Conservation (phyloP, 805 yeast species). For the Wickerhamomyces sydowiorum region DNA sequence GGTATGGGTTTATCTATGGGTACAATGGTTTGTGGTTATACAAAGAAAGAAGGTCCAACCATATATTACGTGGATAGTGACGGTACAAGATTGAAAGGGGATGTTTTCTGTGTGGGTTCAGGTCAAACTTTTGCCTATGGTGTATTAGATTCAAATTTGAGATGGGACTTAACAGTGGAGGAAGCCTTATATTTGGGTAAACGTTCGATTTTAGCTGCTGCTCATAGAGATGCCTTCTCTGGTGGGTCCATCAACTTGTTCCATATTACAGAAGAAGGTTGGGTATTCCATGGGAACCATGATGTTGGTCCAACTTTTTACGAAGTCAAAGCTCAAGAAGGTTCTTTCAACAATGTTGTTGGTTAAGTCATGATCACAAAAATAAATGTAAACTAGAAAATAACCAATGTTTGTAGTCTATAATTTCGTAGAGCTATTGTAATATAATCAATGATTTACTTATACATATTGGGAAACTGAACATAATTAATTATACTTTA, state of each 20-base stretch:
- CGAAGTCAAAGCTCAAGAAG: constrained; percentile 79
- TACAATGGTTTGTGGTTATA: constrained; percentile 97
- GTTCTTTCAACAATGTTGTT: constrained; percentile 77
- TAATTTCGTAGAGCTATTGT: background rate
- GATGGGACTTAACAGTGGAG: constrained; percentile 88
- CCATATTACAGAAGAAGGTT: constrained; percentile 90
- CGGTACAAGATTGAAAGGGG: constrained; percentile 93
- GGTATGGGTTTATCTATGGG: constrained; percentile 99
- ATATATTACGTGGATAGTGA: constrained; percentile 96
- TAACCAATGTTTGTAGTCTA: background rate
- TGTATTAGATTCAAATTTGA: constrained; percentile 87
- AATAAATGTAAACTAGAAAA: constrained; percentile 1
- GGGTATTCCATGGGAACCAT: constrained; percentile 94
- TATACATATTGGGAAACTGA: too few relatives aligned
- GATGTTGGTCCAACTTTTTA: constrained; percentile 83
- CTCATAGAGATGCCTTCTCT: constrained; percentile 96
- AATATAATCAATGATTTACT: too few relatives aligned
- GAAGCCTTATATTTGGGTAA: constrained; percentile 94
- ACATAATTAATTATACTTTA: too few relatives aligned
- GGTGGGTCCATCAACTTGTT: constrained; percentile 95
- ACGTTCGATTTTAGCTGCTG: constrained; percentile 93
- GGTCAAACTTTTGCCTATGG: constrained; percentile 99
- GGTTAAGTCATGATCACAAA: background rate
- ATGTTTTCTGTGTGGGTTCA: constrained; percentile 94
- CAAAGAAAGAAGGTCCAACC: constrained; percentile 92